These are phyloP conservation scores for Eucalyptus shirleyi DNA, from an alignment of 345 rosid genomes.

Conservation along the genomic window DNA sequence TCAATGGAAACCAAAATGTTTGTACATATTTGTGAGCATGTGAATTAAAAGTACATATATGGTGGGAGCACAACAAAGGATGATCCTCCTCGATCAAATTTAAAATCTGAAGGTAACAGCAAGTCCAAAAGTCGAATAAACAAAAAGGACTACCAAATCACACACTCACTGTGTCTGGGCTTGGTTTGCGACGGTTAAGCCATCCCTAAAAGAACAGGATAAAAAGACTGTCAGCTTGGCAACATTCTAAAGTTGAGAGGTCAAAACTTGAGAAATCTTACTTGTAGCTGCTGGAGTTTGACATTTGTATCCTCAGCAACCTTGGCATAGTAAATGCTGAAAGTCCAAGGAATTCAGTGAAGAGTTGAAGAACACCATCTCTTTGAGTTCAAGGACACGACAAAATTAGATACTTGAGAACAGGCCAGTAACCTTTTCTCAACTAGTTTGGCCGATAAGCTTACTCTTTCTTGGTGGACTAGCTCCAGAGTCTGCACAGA, in stretches of 20 bases:
- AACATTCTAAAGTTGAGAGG: neutral
- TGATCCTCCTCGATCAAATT: neutral
- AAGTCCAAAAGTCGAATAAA: neutral
- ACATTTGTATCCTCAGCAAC: constrained; percentile 21
- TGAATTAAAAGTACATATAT: neutral
- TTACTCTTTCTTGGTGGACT: constrained; percentile 51
- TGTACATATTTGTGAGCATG: neutral
- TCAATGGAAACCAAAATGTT: neutral
- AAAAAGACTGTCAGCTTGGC: neutral
- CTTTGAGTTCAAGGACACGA: neutral
- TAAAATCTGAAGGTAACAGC: neutral
- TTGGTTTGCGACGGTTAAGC: neutral
- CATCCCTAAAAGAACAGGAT: neutral
- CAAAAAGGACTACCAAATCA: neutral
- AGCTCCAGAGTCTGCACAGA: constrained; percentile 44
- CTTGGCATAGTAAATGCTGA: constrained; percentile 49
- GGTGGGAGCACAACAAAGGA: neutral
- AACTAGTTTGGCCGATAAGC: constrained; percentile 31
- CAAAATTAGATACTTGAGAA: neutral
- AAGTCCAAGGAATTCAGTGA: neutral
- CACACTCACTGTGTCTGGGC: neutral
- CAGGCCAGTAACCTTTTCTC: constrained; percentile 34
- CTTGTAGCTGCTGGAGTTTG: constrained; percentile 57
- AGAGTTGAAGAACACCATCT: neutral
- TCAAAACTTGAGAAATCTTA: neutral